Base-by-base conservation (phyloP, 2,329 filamentous ascomycete species). In the Colletotrichum euphorbiae region DNA sequence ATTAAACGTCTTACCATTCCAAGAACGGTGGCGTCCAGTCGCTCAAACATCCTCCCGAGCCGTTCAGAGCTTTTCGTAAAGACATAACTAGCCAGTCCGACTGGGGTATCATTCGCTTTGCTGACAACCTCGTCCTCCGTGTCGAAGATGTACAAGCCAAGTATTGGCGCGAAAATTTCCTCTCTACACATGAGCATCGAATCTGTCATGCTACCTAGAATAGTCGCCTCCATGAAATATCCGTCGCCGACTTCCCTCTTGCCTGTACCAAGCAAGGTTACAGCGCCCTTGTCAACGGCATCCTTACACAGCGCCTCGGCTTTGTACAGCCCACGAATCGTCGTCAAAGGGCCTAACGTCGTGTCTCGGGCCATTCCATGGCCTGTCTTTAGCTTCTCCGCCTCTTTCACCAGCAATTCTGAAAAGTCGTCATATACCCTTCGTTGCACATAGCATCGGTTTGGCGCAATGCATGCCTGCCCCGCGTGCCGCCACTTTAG, bases 161-260 rank as follows among this genome's bases (percentile, higher is more conserved):
- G 91, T 0, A 93, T 87, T 2, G 91, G 92, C 0, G 91, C 91
- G 73, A 94, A 94, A 0, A 91, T 93, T 78, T 94, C 91, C 75
- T 94, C 92, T 0, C 81, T 80, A 9, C 87, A 85, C 43, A 93
- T 80, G 43, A 83, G 79, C 91, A 94, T 94, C 36, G 89, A 83
- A 59, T 82, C 80, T 17, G 79, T 91, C 84, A 92, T 91, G 57
- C 88, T 87, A 17, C 87, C 85, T 62, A 94, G 84, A 21, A 94
- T 86, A 0, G 92, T 94, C 0, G 89, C 90, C 71, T 90, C 84
- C 79, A 88, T 93, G 81, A 93, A 94, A 77, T 92, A 19, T 90
- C 91, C 2, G 92, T 81, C 43, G 90, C 85, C 6, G 86, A 81
- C 61, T 82, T 85, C 75, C 90, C 83, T 5, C 90, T 55, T n/a